Base-by-base conservation (phyloP, 176 grass and related monocot genomes). In the Secale cereale region DNA sequence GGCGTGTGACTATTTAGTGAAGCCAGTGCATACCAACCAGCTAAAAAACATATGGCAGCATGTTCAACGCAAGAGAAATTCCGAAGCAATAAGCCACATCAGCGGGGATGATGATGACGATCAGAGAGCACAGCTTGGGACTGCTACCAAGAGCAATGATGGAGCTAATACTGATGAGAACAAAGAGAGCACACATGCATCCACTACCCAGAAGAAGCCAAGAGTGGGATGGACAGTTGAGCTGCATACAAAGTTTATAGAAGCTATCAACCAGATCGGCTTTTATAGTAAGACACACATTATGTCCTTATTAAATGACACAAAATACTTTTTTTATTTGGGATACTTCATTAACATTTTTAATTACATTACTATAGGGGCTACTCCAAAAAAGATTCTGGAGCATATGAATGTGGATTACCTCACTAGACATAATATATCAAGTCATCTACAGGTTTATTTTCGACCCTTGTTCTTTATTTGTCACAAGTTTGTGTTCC, bases 361-460 rank as follows among this genome's bases (percentile, higher is more conserved):
- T 67, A 10, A 61, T 74, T 5, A 11, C 90, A 61, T 57, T 32
- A 63, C 79, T 82, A 66, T 57, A 98, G 95, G 14, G 35, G 92
- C 89, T 46, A 89, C 83, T 72, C 95, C 92, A 15, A 98, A 88
- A 41, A 91, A 82, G 50, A 94, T 97, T 84, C 16, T 91, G 1
- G 79, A 91, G 29, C 72, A 82, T 63, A 97, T 97, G 95, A 88
- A 86, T 56, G 82, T 91, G 4, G 67, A 88, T 3, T 46, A 89
- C 22, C 70, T 98, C 22, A 94, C 61, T 4, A 89, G 92, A 85
- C 87, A 93, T 33, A 80, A 86, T 68, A 56, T 94, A 10, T 89
- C 91, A 8, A 98, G 92, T 37, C 95, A 98, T 85, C 65, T 98
- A 0, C 95, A 98, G 83, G 95, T 91, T 77, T 85, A 61, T 19